phyloP scores from a whole-genome alignment of 2,329 filamentous ascomycete species.

The Talaromyces sp. region DNA sequence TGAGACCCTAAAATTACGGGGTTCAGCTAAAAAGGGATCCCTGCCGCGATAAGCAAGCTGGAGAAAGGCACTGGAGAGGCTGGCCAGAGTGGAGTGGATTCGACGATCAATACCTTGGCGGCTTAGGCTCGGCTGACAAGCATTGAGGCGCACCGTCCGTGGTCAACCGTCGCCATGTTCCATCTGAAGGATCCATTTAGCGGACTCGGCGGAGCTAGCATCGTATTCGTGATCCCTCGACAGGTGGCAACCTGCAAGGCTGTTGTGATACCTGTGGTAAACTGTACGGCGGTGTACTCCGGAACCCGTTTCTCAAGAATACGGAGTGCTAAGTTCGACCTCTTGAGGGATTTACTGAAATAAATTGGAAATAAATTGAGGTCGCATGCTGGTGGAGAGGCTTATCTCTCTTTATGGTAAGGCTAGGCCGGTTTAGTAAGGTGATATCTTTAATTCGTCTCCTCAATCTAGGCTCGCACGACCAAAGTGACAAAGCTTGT shows the following conservation, averaged over 20 bases:
- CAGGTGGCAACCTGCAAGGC: neutral
- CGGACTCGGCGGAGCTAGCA: neutral
- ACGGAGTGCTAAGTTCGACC: neutral
- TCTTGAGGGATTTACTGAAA: neutral
- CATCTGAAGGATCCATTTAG: neutral
- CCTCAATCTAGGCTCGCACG: neutral
- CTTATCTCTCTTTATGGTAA: neutral
- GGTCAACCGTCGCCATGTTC: neutral
- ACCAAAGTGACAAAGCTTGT: neutral
- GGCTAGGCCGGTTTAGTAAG: neutral
- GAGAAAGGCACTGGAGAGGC: neutral
- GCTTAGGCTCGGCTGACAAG: neutral
- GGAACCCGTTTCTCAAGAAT: neutral
- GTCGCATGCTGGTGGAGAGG: neutral
- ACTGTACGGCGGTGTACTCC: neutral
- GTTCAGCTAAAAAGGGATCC: neutral
- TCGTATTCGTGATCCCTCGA: neutral
- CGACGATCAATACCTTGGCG: neutral
- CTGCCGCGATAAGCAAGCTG: neutral
- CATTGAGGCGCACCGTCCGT: neutral
- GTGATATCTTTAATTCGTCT: neutral
- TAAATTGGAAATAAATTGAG: neutral
- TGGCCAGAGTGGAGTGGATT: neutral
- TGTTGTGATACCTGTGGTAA: neutral
- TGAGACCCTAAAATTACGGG: neutral